Conservation (phyloP, 495 filamentous ascomycete genomes). For the Tuber indicum region DNA sequence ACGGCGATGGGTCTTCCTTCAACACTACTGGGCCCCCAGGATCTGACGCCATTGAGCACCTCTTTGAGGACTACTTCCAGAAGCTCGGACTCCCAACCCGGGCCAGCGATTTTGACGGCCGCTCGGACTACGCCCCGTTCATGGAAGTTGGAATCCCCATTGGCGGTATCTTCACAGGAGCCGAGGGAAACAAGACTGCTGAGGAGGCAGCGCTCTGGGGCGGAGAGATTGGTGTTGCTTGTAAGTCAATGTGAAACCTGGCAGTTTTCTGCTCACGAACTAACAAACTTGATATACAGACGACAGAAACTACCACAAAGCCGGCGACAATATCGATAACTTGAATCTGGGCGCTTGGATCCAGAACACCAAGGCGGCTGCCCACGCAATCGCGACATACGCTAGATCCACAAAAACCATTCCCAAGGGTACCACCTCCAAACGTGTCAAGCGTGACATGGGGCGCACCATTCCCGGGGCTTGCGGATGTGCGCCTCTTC, state of each 20-base stretch:
- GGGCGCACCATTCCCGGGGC: neutral
- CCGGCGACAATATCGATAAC: constrained; percentile 56
- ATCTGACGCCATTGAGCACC: constrained; percentile 56
- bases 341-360: constrained; percentile 55
- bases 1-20: constrained; percentile 61
- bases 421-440: constrained; percentile 11
- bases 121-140: constrained; percentile 65
- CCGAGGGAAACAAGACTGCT: constrained; percentile 59
- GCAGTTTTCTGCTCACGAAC: neutral
- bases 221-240: constrained; percentile 53
- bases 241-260: constrained; percentile 47
- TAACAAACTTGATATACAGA: constrained; percentile 44
- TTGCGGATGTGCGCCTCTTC: neutral
- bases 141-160: constrained; percentile 56
- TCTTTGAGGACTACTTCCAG: constrained; percentile 58
- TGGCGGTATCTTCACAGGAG: constrained; percentile 64
- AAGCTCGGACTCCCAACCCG: constrained; percentile 45
- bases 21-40: constrained; percentile 58
- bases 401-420: constrained; percentile 48
- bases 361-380: constrained; percentile 56
- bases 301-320: constrained; percentile 60
- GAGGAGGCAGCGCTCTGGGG: constrained; percentile 55
- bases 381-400: constrained; percentile 59
- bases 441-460: neutral
- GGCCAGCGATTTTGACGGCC: constrained; percentile 55